Conservation (phyloP, 371 early-diverging fungal species). For the Entomophthora muscae region DNA sequence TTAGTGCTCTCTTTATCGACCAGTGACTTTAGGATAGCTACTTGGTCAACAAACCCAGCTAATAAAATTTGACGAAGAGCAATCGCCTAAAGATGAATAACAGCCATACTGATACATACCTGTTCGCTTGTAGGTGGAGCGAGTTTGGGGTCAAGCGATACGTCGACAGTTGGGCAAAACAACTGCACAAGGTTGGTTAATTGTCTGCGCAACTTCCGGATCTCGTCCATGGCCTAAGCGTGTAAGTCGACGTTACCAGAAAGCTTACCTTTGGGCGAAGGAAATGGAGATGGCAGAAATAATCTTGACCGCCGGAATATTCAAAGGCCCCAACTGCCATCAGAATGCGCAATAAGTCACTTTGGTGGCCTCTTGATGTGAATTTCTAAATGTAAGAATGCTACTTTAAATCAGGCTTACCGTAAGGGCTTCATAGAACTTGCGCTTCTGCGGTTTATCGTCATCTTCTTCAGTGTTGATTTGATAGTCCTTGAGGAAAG, state of each 20-base stretch:
- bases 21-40: conserved; percentile 63
- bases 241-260: background rate
- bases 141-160: conserved; percentile 22
- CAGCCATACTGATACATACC: conserved; percentile 1
- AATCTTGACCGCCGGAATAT: conserved; percentile 50
- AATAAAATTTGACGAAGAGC: conserved; percentile 70
- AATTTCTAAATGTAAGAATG: conserved; percentile 20
- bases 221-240: conserved; percentile 70
- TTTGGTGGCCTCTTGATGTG: conserved; percentile 50
- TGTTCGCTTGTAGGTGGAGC: conserved; percentile 12
- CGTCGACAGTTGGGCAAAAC: conserved; percentile 35
- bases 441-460: conserved; percentile 16
- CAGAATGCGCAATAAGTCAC: conserved; percentile 67
- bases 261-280: conserved; percentile 47
- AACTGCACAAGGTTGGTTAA: conserved; percentile 56
- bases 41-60: conserved; percentile 78
- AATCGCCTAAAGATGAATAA: conserved; percentile 26
- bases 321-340: conserved; percentile 79
- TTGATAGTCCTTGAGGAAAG: conserved; percentile 56
- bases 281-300: conserved; percentile 62
- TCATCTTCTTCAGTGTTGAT: conserved; percentile 23
- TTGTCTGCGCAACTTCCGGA: conserved; percentile 70
- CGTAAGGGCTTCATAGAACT: conserved; percentile 27
- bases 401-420: conserved; percentile 11
- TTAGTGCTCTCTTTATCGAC: conserved; percentile 33